Base-by-base conservation (phyloP, 106 monocot species). In the Xerophyta viscosa region DNA sequence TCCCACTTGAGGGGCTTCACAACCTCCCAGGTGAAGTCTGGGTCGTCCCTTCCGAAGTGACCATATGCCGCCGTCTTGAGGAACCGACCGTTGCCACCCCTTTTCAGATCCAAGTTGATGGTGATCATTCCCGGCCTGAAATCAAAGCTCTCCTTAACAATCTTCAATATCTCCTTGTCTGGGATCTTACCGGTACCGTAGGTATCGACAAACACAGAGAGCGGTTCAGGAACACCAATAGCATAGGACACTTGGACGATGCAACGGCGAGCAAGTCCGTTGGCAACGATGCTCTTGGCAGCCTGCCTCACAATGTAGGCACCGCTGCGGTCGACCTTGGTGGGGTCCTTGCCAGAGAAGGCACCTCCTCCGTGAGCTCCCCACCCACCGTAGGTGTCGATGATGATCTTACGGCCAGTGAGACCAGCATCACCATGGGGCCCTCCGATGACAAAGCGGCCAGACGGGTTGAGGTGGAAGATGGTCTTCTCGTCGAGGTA, bases 41-140 rank as follows among this genome's bases (percentile, higher is more conserved):
- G n/a, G 52, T 74, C 73, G 11, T 74, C 73, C 62, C 73, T 66
- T 39, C 73, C 73, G 37, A 74, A 74, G 50, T 74, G 74, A 0
- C 74, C 74, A 29, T 74, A 74, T 1, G 74, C 74, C 0, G 74
- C 74, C 2, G 74, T 74, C 67, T 74, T 74, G 21, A 62, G 56
- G 62, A 74, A 74, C 42, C 74, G 54, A 13, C 62, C 57, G 42
- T 64, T 64, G 63, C 63, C 62, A 2, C 74, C 74, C 44, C 63
- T 67, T 58, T 68, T 75, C 28, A 75, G 49, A 57, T 75, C 75
- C 27, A 75, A 68, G 63, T 75, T 58, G 56, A 75, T 68, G 49
- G 58, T 68, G 39, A 74, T 74, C 74, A 74, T 74, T 3, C 74
- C 74, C 0, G 74, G 74, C 67, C 74, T 74, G 62, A 74, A 74